Evolutionary conservation across 768 basidiomycete species (phyloP).

Genomic region (Podaxis sp.): DNA sequence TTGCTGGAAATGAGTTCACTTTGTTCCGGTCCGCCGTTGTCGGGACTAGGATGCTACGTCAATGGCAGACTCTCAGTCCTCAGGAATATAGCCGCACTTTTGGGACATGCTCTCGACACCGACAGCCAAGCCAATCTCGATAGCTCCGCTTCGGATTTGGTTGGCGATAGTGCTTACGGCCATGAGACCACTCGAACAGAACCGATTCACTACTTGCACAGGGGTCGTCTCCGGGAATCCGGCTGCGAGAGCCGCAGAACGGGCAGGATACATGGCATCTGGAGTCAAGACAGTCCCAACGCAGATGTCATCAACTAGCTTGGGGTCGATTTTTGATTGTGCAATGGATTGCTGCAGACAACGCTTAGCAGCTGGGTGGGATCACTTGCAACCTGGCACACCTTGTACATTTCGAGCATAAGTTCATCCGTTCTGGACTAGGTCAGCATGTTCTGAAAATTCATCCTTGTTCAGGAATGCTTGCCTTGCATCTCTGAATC

Average conservation of each 20-base stretch:
- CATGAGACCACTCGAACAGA: conserved; percentile 87
- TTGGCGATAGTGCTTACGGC: conserved; percentile 76
- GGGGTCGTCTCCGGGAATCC: conserved; percentile 80
- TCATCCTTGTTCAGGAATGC: conserved; percentile 14
- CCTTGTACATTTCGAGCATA: conserved; percentile 80
- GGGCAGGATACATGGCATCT: conserved; percentile 65
- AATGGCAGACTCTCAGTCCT: background rate
- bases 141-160: conserved; percentile 73
- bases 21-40: conserved; percentile 56
- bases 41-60: conserved; percentile 45
- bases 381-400: conserved; percentile 18
- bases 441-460: conserved; percentile 1
- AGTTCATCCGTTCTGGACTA: conserved; percentile 68
- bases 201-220: conserved; percentile 72
- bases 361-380: background rate
- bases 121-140: conserved; percentile 74
- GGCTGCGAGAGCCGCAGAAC: conserved; percentile 74
- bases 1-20: conserved; percentile 62
- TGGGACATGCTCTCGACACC: conserved; percentile 89
- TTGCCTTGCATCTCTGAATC: conserved; percentile 66
- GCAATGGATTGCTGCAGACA: conserved; percentile 52
- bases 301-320: conserved; percentile 71
- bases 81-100: conserved; percentile 42
- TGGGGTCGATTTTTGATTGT: conserved; percentile 59
- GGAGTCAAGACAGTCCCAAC: conserved; percentile 75